Conservation (phyloP, 75 land plant species). For the Pinus tabuliformis region DNA sequence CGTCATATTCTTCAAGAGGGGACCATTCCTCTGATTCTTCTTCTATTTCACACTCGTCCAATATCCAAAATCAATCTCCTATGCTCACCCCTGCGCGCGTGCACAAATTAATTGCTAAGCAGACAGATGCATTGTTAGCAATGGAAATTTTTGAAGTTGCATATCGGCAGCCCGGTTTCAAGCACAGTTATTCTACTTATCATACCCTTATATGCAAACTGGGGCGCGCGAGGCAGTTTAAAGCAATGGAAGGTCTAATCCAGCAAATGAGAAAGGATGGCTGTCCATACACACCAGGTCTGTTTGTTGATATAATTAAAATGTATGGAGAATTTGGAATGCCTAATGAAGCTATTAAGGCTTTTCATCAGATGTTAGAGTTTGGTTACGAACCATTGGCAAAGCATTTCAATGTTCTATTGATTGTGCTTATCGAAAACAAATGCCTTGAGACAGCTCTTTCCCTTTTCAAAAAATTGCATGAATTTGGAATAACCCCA, state of each 20-base stretch:
- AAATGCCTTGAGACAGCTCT: constrained; percentile 34
- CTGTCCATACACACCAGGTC: constrained; percentile 28
- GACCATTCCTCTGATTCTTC: no score
- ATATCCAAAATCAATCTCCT: no score
- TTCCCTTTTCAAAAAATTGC: constrained; percentile 30
- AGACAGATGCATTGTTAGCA: constrained; percentile 59
- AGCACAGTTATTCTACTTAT: constrained; percentile 33
- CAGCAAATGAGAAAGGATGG: constrained; percentile 24
- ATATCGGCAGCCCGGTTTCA: constrained; percentile 28
- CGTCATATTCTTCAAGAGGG: no score
- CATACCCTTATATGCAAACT: constrained; percentile 52
- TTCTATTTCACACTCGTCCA: no score
- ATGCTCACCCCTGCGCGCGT: constrained; percentile 37
- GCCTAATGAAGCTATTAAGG: constrained; percentile 30
- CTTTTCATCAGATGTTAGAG: constrained; percentile 38
- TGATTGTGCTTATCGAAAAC: constrained; percentile 30
- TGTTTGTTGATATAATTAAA: constrained; percentile 33
- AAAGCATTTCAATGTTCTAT: constrained; percentile 35
- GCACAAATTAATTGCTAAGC: constrained; percentile 46
- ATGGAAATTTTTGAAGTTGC: constrained; percentile 54
- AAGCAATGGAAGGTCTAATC: constrained; percentile 33
- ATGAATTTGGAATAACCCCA: constrained; percentile 24
- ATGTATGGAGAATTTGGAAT: constrained; percentile 35
- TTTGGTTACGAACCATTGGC: constrained; percentile 21
- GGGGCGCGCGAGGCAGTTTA: constrained; percentile 38